Evolutionary conservation across 495 filamentous ascomycete genomes (phyloP), one percentile per base, ranked within the genome.

Genomic region (Penicillium flavigenum): DNA sequence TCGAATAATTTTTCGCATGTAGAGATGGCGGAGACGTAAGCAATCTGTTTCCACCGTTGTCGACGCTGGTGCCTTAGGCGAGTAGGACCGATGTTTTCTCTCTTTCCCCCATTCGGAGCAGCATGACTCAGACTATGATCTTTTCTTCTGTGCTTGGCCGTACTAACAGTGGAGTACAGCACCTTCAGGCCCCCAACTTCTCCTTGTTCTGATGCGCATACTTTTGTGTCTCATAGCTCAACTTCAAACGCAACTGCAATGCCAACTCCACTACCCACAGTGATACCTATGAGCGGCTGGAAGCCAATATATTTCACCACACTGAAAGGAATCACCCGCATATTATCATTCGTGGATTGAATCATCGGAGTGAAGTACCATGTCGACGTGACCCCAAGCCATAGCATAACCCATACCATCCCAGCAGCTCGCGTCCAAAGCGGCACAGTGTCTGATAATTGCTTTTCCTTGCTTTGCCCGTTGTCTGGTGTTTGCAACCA

Each of bases 291-390:
- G 16, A 53, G 38, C 3, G 38, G n/a, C 6, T 32, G 5, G 5
- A 60, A 38, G 5, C 58, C 58, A 17, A 60, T 24, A 20, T 29
- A 16, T 10, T 29, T 47, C 1, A 36, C 12, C 9, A 51, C 32
- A 29, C 51, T 60, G 31, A 56, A 50, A 24, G 60, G 60, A n/a
- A 62, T 51, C 60, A 62, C 58, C n/a, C 19, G 24, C n/a, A 55
- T 4, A 27, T 58, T 55, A 27, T 46, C 22, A 0, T 27, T 44
- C 19, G 56, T 62, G 12, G 52, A 47, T 20, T 58, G 51, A 26
- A 62, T 58, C 60, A 62, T 58, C 5, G 60, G 60, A 6, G 56
- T 62, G 6, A 58, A 62, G 22, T 62, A 62, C 60, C 60, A 62
- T 1, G 54, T 62, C 17, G 55, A 62, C 17, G 51, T 58, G 12